Percentiles rank a stretch among this genome's conserved stretches.
phyloP scores from a whole-genome alignment of 345 rosid species.

The Odontarrhena argentea region DNA sequence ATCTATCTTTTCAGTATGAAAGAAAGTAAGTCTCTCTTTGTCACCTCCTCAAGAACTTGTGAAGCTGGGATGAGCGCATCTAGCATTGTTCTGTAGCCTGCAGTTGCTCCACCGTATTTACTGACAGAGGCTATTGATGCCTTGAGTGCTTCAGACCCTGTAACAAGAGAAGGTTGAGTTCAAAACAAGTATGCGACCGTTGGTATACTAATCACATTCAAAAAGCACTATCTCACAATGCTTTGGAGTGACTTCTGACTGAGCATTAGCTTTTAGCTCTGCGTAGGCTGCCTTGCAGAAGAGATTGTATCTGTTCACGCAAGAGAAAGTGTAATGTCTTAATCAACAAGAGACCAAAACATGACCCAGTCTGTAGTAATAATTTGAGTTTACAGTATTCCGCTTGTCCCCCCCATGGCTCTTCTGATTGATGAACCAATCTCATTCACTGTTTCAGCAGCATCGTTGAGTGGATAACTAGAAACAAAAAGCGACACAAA shows the following conservation, averaged over 20 bases:
- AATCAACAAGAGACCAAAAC: constrained; percentile 25
- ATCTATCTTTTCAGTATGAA: neutral
- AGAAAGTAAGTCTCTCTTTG: neutral
- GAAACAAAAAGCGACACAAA: constrained; percentile 31
- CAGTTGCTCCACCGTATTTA: constrained; percentile 92
- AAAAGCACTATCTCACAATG: constrained; percentile 62
- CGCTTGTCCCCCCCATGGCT: constrained; percentile 98
- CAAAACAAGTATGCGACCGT: constrained; percentile 17
- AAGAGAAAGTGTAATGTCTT: constrained; percentile 11
- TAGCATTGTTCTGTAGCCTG: constrained; percentile 86
- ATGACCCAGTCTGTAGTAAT: constrained; percentile 14
- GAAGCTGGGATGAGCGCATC: constrained; percentile 97
- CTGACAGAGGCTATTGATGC: constrained; percentile 83
- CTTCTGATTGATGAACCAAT: constrained; percentile 81
- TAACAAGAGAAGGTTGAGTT: constrained; percentile 8
- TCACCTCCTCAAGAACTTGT: constrained; percentile 76
- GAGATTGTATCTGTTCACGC: constrained; percentile 64
- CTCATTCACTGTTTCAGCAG: constrained; percentile 84
- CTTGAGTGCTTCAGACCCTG: constrained; percentile 91
- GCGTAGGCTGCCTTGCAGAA: constrained; percentile 90
- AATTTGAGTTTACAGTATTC: constrained; percentile 61
- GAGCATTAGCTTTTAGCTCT: constrained; percentile 58
- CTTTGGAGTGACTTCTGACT: constrained; percentile 59
- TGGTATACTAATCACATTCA: constrained; percentile 18
- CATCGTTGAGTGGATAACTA: constrained; percentile 95